Base-by-base conservation (phyloP, 352 stramenopile genomes). In the Pythium aristosporum region DNA sequence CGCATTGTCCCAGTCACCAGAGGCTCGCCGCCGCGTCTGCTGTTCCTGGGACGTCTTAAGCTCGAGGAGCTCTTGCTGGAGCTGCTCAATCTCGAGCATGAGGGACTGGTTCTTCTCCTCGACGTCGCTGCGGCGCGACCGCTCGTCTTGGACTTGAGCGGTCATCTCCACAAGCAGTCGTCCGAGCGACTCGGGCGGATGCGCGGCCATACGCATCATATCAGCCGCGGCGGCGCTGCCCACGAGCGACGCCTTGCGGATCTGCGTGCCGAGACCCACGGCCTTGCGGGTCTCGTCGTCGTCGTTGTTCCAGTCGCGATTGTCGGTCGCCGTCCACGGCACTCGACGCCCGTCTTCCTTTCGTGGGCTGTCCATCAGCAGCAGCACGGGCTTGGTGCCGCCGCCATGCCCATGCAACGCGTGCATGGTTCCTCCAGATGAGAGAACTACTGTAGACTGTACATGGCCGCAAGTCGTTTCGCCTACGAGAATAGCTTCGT, bases 51-150 rank as follows among this genome's bases (percentile, higher is more conserved):
- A 67, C 18, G 80, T 79, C 57, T 82, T 80, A 12, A 89, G 66
- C 5, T 85, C 68, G 12, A 92, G 62, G 16, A 89, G 62, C 21
- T 87, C 79, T 41, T 74, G 69, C 52, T 92, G 82, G 21, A 92
- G 67, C 60, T 87, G 77, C 61, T 92, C 80, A 30, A 89, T 68
- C 61, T 92, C 82, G 25, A 82, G 71, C 51, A 92, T 69, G 36
- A 92, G 71, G 43, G 71, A 71, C 61, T 88, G 82, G 23, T 89
- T 92, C 61, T 73, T 76, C 61, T 81, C 81, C 63, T 89, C 82
- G 9, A 87, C 71, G 9, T 82, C 74, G 30, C 71, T 73, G 21
- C 77, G 76, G 15, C 78, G 72, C 10, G 63, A 61, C 2, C 82
- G 79, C 44, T 89, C 77, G 63, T 81, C 69, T 47, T 89, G 76